Conservation (phyloP, 148 eudicot species). For the Selenicereus undatus region DNA sequence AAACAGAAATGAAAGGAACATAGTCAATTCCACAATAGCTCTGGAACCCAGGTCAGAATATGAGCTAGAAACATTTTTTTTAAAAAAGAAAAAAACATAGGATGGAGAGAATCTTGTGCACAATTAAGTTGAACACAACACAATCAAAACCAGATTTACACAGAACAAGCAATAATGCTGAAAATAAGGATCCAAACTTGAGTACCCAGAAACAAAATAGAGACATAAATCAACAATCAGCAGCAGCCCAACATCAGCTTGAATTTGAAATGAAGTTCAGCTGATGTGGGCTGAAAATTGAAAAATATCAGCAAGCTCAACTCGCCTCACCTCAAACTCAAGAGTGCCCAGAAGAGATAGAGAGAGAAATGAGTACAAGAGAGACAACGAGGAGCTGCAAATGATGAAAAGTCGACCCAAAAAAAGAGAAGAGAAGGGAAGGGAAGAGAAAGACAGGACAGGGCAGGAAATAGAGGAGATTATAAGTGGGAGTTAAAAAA, state of each 20-base stretch:
- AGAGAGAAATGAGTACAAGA: background rate
- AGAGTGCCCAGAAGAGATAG: constrained; percentile 5
- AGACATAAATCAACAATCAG: background rate
- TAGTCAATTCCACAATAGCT: background rate
- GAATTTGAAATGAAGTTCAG: constrained; percentile 1
- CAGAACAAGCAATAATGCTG: background rate
- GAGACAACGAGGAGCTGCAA: constrained; percentile 1
- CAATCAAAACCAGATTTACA: background rate
- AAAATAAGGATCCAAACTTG: constrained; percentile 11
- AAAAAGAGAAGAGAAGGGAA: background rate
- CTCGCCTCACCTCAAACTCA: constrained; percentile 19
- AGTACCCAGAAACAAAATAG: constrained; percentile 14
- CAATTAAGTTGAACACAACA: background rate
- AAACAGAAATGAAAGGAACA: background rate
- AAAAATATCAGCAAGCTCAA: background rate
- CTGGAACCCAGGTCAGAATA: background rate
- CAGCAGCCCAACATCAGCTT: background rate
- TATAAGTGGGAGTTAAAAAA: background rate
- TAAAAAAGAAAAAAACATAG: background rate
- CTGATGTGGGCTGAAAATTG: background rate
- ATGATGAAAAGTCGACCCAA: constrained; percentile 37
- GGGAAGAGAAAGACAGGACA: background rate
- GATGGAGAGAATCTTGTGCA: background rate
- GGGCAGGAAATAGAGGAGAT: background rate
- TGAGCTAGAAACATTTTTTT: background rate